phyloP scores from a whole-genome alignment of 2,329 filamentous ascomycete species.

The Microdochium trichocladiopsis region DNA sequence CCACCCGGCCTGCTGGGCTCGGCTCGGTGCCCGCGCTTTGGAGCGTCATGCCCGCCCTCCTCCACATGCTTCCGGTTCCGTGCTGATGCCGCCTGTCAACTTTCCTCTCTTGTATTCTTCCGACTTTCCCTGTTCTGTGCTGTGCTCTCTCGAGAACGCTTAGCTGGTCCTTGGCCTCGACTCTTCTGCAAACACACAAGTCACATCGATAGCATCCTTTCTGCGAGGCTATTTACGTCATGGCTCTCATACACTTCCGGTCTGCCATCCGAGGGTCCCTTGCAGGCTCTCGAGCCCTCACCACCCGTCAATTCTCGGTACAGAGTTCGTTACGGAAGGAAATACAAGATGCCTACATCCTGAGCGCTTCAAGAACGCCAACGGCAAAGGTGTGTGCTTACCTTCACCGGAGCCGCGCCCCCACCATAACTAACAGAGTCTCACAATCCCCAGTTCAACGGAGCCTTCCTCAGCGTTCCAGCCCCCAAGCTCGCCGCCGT shows the following conservation, averaged over 20 bases:
- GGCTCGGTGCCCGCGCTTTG: too few species aligned
- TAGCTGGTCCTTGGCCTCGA: too few species aligned
- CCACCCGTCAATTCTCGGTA: slow-evolving; percentile 39
- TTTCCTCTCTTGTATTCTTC: too few species aligned
- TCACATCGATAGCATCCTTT: background rate
- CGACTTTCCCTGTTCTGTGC: too few species aligned
- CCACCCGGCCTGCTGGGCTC: too few species aligned
- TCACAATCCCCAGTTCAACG: slow-evolving; percentile 68
- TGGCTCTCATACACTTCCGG: slow-evolving; percentile 14
- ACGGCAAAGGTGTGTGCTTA: slow-evolving; percentile 64
- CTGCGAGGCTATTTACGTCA: slow-evolving; percentile 2
- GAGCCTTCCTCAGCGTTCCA: slow-evolving; percentile 73
- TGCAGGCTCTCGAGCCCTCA: slow-evolving; percentile 8
- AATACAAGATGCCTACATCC: slow-evolving; percentile 86
- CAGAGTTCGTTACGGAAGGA: slow-evolving; percentile 47
- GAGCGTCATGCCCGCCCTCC: too few species aligned
- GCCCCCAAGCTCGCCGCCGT: slow-evolving; percentile 84
- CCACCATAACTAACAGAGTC: background rate
- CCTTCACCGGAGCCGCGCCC: background rate
- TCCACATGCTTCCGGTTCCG: too few species aligned
- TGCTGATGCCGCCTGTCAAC: too few species aligned
- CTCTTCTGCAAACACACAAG: background rate
- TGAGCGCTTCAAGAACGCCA: slow-evolving; percentile 84
- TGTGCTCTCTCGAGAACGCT: too few species aligned
- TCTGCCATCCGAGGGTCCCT: slow-evolving; percentile 12